Evolutionary conservation across 495 filamentous ascomycete species (phyloP).

Genomic region (Annulohypoxylon nitens): DNA sequence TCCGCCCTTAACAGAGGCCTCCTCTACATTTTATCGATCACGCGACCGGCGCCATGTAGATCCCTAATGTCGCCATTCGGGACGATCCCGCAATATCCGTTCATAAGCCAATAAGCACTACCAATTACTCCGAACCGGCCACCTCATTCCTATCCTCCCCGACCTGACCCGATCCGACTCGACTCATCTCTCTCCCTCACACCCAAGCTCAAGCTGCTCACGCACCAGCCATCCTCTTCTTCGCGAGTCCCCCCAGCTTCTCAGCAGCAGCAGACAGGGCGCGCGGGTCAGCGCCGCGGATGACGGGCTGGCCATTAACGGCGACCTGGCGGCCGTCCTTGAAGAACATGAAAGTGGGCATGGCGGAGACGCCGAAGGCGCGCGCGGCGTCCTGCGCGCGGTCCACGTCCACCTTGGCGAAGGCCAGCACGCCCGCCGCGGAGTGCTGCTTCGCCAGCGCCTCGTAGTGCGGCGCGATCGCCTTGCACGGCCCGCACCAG

Average conservation of each 20-base stretch:
- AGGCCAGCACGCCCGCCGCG: conserved; percentile 60
- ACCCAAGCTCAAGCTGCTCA: neutral
- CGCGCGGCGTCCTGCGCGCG: conserved; percentile 60
- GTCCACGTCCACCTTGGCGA: conserved; percentile 73
- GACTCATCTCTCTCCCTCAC: neutral
- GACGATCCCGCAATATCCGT: neutral
- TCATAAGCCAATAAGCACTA: neutral
- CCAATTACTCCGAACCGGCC: neutral
- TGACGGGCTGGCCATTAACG: conserved; percentile 63
- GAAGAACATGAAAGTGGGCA: conserved; percentile 90
- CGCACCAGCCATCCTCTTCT: conserved; percentile 46
- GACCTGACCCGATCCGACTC: neutral
- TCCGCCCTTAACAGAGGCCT: neutral
- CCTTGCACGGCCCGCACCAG: conserved; percentile 78
- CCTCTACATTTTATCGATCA: neutral
- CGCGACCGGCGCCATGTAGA: neutral
- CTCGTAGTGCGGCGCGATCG: conserved; percentile 71
- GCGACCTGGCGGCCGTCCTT: conserved; percentile 75
- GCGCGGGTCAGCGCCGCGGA: conserved; percentile 55
- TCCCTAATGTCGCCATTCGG: neutral
- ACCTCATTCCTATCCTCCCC: neutral
- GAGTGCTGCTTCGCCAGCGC: conserved; percentile 62
- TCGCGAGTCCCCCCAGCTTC: conserved; percentile 53
- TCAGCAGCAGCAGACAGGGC: conserved; percentile 49
- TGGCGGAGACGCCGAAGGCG: conserved; percentile 64